Evolutionary conservation across 1,139 yeast genomes (phyloP).

Genomic region (Scheffersomyces parashehatae): DNA sequence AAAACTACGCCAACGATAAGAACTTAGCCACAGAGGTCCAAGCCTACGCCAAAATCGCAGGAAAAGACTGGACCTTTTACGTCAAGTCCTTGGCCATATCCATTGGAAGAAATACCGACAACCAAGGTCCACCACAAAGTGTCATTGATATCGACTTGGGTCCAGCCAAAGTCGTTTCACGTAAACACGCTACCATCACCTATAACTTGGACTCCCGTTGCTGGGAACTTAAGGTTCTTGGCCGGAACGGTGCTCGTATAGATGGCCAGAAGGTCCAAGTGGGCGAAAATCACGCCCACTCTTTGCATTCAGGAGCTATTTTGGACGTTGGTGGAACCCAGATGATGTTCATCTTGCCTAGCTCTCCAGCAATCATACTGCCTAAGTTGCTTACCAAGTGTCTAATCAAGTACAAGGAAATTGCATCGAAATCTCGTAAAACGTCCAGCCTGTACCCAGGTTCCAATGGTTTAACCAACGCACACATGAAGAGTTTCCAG

Average conservation of each 20-base stretch:
- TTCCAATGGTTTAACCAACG: background rate
- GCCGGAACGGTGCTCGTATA: constrained; percentile 91
- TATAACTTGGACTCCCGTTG: constrained; percentile 72
- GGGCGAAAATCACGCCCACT: constrained; percentile 46
- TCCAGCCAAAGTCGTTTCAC: constrained; percentile 92
- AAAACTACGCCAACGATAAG: constrained; percentile 60
- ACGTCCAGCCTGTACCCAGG: background rate
- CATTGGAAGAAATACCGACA: constrained; percentile 86
- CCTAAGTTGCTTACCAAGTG: constrained; percentile 48
- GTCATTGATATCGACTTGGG: constrained; percentile 88
- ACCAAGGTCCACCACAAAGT: constrained; percentile 10
- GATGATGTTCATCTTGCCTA: constrained; percentile 98
- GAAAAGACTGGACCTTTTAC: constrained; percentile 91
- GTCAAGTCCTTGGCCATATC: constrained; percentile 77
- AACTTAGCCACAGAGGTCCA: constrained; percentile 84
- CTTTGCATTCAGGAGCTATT: constrained; percentile 80
- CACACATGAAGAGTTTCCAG: constrained; percentile 47
- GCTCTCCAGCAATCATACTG: constrained; percentile 71
- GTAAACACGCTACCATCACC: constrained; percentile 82
- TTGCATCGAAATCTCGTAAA: constrained; percentile 17
- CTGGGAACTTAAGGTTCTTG: constrained; percentile 84
- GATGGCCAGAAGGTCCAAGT: constrained; percentile 65
- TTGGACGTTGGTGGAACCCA: constrained; percentile 96
- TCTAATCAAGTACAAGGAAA: constrained; percentile 32
- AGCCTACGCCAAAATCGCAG: constrained; percentile 95